Evolutionary conservation across 805 yeast genomes (phyloP), one percentile per base, ranked within the genome.

Genomic region (Kuraishia ogatae): DNA sequence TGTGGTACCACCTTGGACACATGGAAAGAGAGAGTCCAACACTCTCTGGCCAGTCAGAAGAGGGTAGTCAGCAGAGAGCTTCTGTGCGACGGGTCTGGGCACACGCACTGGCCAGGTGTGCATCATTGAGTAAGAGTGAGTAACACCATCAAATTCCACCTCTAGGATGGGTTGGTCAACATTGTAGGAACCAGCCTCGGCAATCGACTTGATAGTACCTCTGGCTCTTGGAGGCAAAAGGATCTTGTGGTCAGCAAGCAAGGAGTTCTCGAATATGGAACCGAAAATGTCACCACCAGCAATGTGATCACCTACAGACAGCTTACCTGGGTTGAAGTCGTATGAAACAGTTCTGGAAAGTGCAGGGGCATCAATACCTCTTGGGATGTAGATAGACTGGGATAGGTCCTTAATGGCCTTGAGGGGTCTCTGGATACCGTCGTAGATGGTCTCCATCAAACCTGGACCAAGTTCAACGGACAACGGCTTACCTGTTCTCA

Each of bases 91-190:
- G 19, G 99, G 99, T 77, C 99, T 87, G 65, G 99, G 98, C 50
- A 92, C 97, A 80, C 99, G 91, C 59, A 94, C 99, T 43, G 99
- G 99, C 99, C 99, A 94, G 28, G 97, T 85, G 75, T 94, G 99
- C 87, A 83, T 90, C 97, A 94, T 91, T 50, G 96, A 79, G 78
- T 89, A 93, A 53, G 81, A 78, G 62, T 79, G 80, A 62, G 81
- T 87, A 67, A 83, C 80, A 62, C 97, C 98, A 59, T 91, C 93
- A 66, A 92, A 94, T 74, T 94, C 99, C 58, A 94, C 89, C 76
- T 94, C 99, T 63, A 94, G 75, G 55, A 94, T 77, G 53, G 90
- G 83, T 65, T 92, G 97, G 62, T 89, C 97, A 56, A 94, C 90
- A 50, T 85, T 83, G 76, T 94, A 94, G 57, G 92, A 84, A 62